Evolutionary conservation across 208 protist genomes (phyloP), one percentile per base, ranked within the genome.

Genomic region (Leptomonas seymouri): DNA sequence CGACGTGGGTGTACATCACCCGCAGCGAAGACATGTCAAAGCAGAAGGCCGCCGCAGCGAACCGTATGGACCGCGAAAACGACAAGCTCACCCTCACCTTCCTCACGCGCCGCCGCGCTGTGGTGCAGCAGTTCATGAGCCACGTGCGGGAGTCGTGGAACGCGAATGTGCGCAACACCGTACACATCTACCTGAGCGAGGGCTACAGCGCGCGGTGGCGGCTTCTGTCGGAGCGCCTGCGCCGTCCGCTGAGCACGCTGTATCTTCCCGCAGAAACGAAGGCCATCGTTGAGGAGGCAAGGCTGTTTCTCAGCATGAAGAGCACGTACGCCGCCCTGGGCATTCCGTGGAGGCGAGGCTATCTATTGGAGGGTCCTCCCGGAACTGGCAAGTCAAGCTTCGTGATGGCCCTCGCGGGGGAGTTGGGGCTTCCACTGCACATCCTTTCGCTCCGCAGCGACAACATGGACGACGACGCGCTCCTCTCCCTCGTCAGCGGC

Each of bases 311-410:
- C 0, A 67, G 62, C 18, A 84, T 92, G 25, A 68, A 73, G 44
- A 28, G 80, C n/a, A 91, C 93, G 36, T 99, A 99, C 78, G 56
- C 69, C 0, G 73, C 84, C 9, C 88, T 96, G 11, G 98, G 97
- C 36, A 91, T 99, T 49, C 95, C 97, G 14, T 99, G 98, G 88
- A 85, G 97, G 51, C 84, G 98, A 11, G 95, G 95, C 28, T 97
- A 98, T 71, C 85, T 99, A 11, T 81, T 99, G 16, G 91, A 98
- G 68, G 97, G 97, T 0, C 81, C 89, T 5, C 97, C 97, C 1
- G 98, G 98, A 15, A 95, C 93, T 2, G 98, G 98, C 46, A 99
- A 99, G 77, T 92, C 88, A 42, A 97, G 90, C 34, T 93, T 98
- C 65, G 90, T 98, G 34, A 71, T 90, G 28, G 95, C 90, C 9